Evolutionary conservation across 2,329 filamentous ascomycete species (phyloP).

Genomic region (Fusarium sp.): DNA sequence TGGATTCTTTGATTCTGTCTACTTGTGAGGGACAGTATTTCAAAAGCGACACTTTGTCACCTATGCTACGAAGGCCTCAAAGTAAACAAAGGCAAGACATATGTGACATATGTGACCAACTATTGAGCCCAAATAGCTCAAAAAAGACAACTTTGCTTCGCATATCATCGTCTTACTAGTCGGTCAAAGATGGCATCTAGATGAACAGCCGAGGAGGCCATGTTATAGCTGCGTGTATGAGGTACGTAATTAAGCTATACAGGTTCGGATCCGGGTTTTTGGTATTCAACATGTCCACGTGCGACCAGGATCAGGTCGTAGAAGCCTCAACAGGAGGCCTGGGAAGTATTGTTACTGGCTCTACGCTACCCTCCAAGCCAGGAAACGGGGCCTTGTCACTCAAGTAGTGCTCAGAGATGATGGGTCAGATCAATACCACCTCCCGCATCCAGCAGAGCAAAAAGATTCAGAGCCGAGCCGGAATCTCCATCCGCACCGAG

Average conservation of each 20-base stretch:
- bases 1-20: background rate
- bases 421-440: slow-evolving; percentile 63
- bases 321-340: background rate
- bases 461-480: slow-evolving; percentile 58
- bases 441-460: slow-evolving; percentile 60
- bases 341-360: background rate
- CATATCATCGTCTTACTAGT: slow-evolving; percentile 1
- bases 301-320: background rate
- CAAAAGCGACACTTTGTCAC: too few relatives aligned
- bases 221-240: background rate
- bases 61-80: too few relatives aligned
- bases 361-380: background rate
- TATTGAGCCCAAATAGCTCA: background rate
- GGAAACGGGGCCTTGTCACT: background rate
- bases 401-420: slow-evolving; percentile 44
- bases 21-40: background rate
- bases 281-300: slow-evolving; percentile 1
- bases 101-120: background rate
- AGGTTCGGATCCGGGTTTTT: background rate
- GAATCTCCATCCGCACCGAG: slow-evolving; percentile 54
- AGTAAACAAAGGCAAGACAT: too few relatives aligned
- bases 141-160: background rate
- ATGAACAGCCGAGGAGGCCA: background rate
- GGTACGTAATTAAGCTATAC: slow-evolving; percentile 1
- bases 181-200: slow-evolving; percentile 9